Evolutionary conservation across 805 yeast genomes (phyloP).

Genomic region (Lipomyces yamanashiensis): DNA sequence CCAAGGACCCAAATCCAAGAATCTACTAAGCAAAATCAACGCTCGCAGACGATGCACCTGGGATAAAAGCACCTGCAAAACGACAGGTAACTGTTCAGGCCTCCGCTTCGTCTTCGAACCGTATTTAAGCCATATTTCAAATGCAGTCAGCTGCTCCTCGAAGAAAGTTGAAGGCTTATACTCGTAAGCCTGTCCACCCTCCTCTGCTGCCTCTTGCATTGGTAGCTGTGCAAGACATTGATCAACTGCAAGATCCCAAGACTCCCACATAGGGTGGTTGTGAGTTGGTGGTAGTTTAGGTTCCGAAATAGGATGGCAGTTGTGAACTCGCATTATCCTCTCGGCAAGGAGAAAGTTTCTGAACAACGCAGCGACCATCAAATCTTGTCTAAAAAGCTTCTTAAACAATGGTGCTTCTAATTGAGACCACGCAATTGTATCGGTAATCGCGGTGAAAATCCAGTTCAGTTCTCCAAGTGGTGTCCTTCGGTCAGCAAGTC

Average conservation of each 20-base stretch:
- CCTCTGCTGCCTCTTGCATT: slow-evolving; percentile 44
- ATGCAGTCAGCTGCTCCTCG: slow-evolving; percentile 94
- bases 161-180: slow-evolving; percentile 92
- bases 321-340: slow-evolving; percentile 88
- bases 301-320: slow-evolving; percentile 92
- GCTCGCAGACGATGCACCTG: slow-evolving; percentile 95
- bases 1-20: slow-evolving; percentile 95
- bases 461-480: slow-evolving; percentile 95
- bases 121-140: slow-evolving; percentile 93
- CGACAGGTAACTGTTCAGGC: slow-evolving; percentile 94
- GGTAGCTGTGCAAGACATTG: slow-evolving; percentile 72
- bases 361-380: slow-evolving; percentile 95
- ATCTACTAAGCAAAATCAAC: slow-evolving; percentile 76
- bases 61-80: slow-evolving; percentile 86
- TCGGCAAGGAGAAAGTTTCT: slow-evolving; percentile 91
- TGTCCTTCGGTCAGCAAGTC: slow-evolving; percentile 87
- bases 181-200: slow-evolving; percentile 49
- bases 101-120: slow-evolving; percentile 83
- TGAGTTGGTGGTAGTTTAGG: slow-evolving; percentile 88
- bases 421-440: slow-evolving; percentile 96
- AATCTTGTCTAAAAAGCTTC: slow-evolving; percentile 87
- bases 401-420: slow-evolving; percentile 87
- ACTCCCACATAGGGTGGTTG: slow-evolving; percentile 93
- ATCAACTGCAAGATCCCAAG: slow-evolving; percentile 97
- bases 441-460: slow-evolving; percentile 98